Percentiles rank a stretch among this genome's conserved stretches.
Conservation (phyloP, 352 stramenopile species). For the Halophytophthora polymorphica region DNA sequence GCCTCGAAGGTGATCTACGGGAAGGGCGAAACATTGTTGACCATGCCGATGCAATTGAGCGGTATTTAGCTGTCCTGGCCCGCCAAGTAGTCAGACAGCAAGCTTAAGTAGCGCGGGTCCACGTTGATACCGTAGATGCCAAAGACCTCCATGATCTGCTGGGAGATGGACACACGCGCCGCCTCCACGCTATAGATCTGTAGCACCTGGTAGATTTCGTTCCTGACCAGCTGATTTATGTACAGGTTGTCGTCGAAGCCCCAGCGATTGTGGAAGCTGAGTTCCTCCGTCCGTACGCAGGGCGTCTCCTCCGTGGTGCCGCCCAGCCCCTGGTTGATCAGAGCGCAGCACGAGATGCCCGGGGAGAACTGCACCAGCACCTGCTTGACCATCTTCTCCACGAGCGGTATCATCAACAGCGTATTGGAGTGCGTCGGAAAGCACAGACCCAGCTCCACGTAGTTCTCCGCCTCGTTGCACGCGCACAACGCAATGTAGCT, state of each 20-base stretch:
- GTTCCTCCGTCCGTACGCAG: constrained; percentile 92
- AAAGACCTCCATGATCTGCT: constrained; percentile 99
- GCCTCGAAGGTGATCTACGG: constrained; percentile 99
- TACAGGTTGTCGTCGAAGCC: constrained; percentile 89
- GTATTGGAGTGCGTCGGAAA: constrained; percentile 89
- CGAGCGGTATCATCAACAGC: constrained; percentile 86
- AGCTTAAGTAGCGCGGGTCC: constrained; percentile 95
- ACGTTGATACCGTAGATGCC: constrained; percentile 99
- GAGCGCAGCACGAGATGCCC: constrained; percentile 85
- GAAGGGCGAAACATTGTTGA: constrained; percentile 93
- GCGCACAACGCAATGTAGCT: constrained; percentile 83
- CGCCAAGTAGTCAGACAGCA: constrained; percentile 99
- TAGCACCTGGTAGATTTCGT: constrained; percentile 97
- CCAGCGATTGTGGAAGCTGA: constrained; percentile 99
- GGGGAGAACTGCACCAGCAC: constrained; percentile 86
- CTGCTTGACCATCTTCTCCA: constrained; percentile 82
- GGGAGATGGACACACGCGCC: constrained; percentile 95
- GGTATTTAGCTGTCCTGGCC: constrained; percentile 95
- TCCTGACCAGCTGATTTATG: constrained; percentile 95
- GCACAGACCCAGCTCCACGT: constrained; percentile 79
- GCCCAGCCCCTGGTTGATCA: constrained; percentile 86
- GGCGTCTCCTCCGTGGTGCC: constrained; percentile 74
- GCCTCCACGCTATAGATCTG: constrained; percentile 98
- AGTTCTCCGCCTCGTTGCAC: constrained; percentile 76
- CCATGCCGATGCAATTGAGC: constrained; percentile 98